Conservation (phyloP, 257 asterid species). For the Solanum piurae region DNA sequence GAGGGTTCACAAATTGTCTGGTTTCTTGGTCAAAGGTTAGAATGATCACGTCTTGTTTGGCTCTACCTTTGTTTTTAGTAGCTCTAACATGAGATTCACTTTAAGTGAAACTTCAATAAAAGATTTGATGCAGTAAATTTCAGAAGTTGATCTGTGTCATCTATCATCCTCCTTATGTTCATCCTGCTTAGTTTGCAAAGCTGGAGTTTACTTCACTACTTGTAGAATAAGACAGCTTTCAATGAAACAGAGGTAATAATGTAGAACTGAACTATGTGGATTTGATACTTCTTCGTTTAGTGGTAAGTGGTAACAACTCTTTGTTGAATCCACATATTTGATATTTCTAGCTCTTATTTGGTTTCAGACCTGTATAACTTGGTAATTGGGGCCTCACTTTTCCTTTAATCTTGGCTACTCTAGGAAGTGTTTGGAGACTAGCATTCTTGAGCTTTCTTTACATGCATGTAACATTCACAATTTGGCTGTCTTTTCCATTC, state of each 20-base stretch:
- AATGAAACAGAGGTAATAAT: background rate
- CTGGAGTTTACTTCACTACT: background rate
- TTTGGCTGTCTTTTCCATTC: background rate
- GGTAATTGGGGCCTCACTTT: background rate
- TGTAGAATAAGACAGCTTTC: background rate
- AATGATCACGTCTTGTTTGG: background rate
- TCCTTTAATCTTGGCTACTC: background rate
- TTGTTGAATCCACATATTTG: background rate
- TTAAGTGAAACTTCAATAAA: background rate
- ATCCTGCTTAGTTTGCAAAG: background rate
- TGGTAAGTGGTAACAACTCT: background rate
- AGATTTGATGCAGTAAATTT: background rate
- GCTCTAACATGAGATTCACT: background rate
- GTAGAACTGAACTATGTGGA: background rate
- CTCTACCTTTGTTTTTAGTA: background rate
- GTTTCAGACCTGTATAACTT: background rate
- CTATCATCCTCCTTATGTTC: background rate
- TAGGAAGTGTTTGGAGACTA: background rate
- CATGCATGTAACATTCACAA: background rate
- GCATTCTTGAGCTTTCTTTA: background rate
- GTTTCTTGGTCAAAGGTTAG: background rate
- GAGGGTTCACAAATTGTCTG: background rate
- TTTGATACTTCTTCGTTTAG: background rate
- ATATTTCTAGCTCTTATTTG: background rate
- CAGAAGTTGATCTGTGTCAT: background rate